A percentile compares a stretch with the other conserved stretches of the same genome.
phyloP scores from a whole-genome alignment of 1,284 basidiomycete genomes.

The Cryptococcus amylolentus region DNA sequence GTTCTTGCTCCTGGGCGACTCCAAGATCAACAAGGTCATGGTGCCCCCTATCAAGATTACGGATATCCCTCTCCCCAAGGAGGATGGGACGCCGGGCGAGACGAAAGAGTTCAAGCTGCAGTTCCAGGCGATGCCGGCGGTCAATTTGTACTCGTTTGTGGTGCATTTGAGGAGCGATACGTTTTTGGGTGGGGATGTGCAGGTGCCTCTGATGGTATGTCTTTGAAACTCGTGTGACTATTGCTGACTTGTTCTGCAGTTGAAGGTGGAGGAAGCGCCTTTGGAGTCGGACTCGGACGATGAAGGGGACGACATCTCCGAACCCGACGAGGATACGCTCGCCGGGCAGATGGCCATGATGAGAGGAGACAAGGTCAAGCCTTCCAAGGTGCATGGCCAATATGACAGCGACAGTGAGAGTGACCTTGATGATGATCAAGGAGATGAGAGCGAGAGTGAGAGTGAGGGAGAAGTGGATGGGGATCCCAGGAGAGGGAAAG shows the following conservation, averaged over 20 bases:
- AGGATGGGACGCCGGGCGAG: constrained; percentile 58
- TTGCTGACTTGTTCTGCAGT: constrained; percentile 51
- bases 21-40: constrained; percentile 82
- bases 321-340: constrained; percentile 89
- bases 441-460: constrained; percentile 43
- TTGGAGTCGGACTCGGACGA: constrained; percentile 59
- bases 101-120: constrained; percentile 83
- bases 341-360: constrained; percentile 99
- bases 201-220: constrained; percentile 67
- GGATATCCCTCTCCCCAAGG: constrained; percentile 68
- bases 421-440: constrained; percentile 51
- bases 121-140: constrained; percentile 87
- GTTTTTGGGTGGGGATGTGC: constrained; percentile 76
- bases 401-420: constrained; percentile 55
- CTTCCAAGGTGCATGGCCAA: constrained; percentile 46
- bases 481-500: constrained; percentile 22
- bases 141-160: constrained; percentile 86
- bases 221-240: neutral
- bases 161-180: constrained; percentile 82
- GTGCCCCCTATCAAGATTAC: constrained; percentile 83
- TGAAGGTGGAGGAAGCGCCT: constrained; percentile 73
- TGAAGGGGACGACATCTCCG: constrained; percentile 86
- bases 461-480: constrained; percentile 45
- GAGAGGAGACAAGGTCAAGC: constrained; percentile 86
- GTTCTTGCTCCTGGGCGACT: constrained; percentile 89